Base-by-base conservation (phyloP, 2,329 filamentous ascomycete genomes). In the Cladobotryum protrusum region DNA sequence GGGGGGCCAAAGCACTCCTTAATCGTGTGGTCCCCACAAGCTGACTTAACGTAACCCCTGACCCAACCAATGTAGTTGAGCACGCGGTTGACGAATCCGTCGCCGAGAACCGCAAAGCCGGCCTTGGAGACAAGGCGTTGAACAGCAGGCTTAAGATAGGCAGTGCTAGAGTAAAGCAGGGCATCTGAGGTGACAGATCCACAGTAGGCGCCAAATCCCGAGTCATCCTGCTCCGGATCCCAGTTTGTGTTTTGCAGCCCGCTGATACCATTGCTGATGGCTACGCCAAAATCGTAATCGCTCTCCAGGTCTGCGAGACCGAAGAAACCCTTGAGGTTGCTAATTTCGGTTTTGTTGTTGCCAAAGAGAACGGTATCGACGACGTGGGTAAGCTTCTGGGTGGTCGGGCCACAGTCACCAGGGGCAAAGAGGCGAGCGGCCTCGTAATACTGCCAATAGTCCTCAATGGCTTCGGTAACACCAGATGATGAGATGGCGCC, bases 401-500 rank as follows among this genome's bases (percentile, higher is more conserved):
- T 84, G 1, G 76, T 76, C 1, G 72, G 67, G 34, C 90, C 76
- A 61, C 89, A 93, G 32, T 79, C 76, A 0, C 74, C 67, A 59
- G 78, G 77, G 0, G 70, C 70, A 49, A 69, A 81, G 12, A 73
- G 61, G 1, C 73, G 69, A 0, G 73, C 72, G 0, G 76, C 77
- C 57, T 79, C 76, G 37, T 65, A 74, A 57, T 81, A 82, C 59
- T 78, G 63, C 76, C 87, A 92, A 67, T 84, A 92, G 58, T 93
- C 87, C 56, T 81, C 82, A 49, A 93, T 86, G 3, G 87, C 87
- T 52, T 81, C 79, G 0, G 86, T 87, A 1, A 93, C 87, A 1
- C 86, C 89, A 0, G 87, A 92, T 0, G 86, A 90, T 0, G 86
- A 85, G 45, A 95, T 92, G 4, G 85, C 80, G 7, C 80, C 89